These are phyloP conservation scores for Cyberlindnera meyerae DNA, from an alignment of 805 yeast genomes.

Conservation along the genomic window DNA sequence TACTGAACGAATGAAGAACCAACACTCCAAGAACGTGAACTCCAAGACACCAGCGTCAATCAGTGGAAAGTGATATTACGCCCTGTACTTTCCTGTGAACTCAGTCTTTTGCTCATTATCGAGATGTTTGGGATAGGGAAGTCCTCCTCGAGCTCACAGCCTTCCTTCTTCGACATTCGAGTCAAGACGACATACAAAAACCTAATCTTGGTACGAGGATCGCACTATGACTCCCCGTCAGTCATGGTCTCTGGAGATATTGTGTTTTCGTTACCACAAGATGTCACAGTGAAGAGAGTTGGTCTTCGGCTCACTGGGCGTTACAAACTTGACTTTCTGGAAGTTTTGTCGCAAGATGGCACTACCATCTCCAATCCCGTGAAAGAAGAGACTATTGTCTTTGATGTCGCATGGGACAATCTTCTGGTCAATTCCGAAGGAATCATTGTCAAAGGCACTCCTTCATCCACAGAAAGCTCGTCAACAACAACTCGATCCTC, in stretches of 20 bases:
- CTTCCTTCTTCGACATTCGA: constrained; percentile 14
- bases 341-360: constrained; percentile 37
- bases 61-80: too few species aligned
- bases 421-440: constrained; percentile 33
- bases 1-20: too few species aligned
- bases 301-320: constrained; percentile 59
- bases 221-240: constrained; percentile 70
- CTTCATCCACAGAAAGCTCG: too few species aligned
- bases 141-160: constrained; percentile 12
- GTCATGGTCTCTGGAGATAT: constrained; percentile 71
- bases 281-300: constrained; percentile 57
- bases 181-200: constrained; percentile 42
- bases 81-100: too few species aligned
- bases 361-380: constrained; percentile 34
- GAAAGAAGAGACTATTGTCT: constrained; percentile 52
- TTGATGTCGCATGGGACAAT: constrained; percentile 73
- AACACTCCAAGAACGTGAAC: too few species aligned
- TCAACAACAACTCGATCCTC: not conserved
- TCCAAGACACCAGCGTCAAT: too few species aligned
- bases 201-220: constrained; percentile 70
- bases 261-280: constrained; percentile 65
- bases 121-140: constrained; percentile 25
- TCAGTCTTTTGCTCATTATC: too few species aligned
- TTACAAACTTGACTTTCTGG: constrained; percentile 53
- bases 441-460: constrained; percentile 8